These are phyloP conservation scores for Leishmania amazonensis DNA, from an alignment of 208 protist species.

Conservation along the genomic window DNA sequence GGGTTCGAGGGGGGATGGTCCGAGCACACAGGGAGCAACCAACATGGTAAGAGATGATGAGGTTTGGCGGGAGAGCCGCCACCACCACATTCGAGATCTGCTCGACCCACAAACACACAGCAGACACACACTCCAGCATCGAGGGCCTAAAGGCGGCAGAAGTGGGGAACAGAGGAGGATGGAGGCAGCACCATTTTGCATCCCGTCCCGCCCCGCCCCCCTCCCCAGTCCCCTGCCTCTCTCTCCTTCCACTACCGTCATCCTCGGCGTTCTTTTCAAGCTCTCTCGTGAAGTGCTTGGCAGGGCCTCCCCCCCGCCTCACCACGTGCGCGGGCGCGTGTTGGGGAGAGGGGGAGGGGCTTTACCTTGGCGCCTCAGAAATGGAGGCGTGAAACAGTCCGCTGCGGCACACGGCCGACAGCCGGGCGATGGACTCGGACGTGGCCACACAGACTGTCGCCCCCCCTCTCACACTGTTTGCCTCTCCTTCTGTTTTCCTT, in stretches of 20 bases:
- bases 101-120: background rate
- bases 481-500: background rate
- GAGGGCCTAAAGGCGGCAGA: background rate
- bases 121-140: background rate
- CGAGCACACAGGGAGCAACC: background rate
- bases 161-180: background rate
- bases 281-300: background rate
- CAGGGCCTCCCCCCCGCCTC: background rate
- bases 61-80: background rate
- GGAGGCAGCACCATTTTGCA: background rate
- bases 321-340: background rate
- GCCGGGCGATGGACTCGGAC: background rate
- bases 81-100: background rate
- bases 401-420: background rate
- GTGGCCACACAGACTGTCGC: background rate
- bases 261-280: background rate
- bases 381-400: background rate
- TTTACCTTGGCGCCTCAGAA: background rate
- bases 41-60: background rate
- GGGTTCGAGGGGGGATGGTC: background rate
- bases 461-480: background rate
- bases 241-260: background rate
- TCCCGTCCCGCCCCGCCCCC: background rate
- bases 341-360: background rate
- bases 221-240: no score